Base-by-base conservation (phyloP, 495 filamentous ascomycete genomes). In the Hyaloscypha finlandica region DNA sequence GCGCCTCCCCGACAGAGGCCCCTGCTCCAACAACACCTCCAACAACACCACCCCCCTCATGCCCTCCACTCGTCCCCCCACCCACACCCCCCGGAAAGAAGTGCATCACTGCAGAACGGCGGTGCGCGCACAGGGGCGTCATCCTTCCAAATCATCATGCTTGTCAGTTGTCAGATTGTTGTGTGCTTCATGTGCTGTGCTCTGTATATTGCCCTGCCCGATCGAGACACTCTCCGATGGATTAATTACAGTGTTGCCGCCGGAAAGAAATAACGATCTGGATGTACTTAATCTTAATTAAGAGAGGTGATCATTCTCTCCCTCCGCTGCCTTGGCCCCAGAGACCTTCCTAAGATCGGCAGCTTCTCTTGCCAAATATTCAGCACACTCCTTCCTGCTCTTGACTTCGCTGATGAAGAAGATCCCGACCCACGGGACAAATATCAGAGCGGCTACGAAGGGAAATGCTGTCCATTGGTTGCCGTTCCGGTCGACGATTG, bases 361-460 rank as follows among this genome's bases (percentile, higher is more conserved):
- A 14, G 68, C 71, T 48, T 73, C 71, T 30, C 59, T 29, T n/a
- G 53, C 55, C 33, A 73, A 59, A 56, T 73, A 73, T 12, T 66
- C 71, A 2, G 65, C 68, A 56, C 71, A 73, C 42, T 73, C 71
- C 29, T 61, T 57, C 56, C 68, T 61, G 33, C 68, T 71, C 53
- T 73, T 73, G 0, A n/a, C 59, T 33, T 71, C 68, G 35, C 63
- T 68, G 31, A 73, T 73, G 59, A 73, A 73, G 71, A 73, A 73
- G 12, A 73, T 73, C 25, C 58, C 69, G 11, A 73, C 59, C 37
- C 35, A 71, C 6, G 71, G 71, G 4, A 73, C 68, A 29, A 69
- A 66, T 8, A 59, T 68, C 19, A 73, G 31, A 6, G 71, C 68
- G 6, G 71, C 71, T 1, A 65, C 67, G 30, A 63, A 73, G 0